Evolutionary conservation across 208 protist genomes (phyloP), one percentile per base, ranked within the genome.

Genomic region (Zelonia costaricensis): DNA sequence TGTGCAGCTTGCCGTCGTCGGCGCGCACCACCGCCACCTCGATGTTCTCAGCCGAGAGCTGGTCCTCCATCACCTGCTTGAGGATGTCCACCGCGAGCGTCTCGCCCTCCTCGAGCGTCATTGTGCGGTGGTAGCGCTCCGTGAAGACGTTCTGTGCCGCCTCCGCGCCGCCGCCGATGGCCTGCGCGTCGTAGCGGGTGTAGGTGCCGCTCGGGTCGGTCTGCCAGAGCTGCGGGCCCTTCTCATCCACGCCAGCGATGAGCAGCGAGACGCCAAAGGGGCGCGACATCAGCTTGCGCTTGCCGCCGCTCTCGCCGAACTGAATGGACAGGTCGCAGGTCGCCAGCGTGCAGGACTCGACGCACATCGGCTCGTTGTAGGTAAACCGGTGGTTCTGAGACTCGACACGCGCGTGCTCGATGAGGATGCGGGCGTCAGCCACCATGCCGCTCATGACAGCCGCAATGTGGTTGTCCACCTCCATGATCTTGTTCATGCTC

Each of bases 1-100:
- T 91, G 45, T 92, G 76, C 62, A 97, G 88, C 64, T 93, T 96
- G 7, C 83, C 80, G 5, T 78, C 82, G 48, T 82, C 80, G 12
- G 73, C 82, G 23, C 78, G 68, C 5, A 99, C 82, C 10, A 95
- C 76, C 4, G 96, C 97, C 15, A 99, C 80, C 74, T 99, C 98
- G 36, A 99, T 90, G 73, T 99, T 99, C 39, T 83, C 97, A 36
- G 88, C 84, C 36, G 87, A 98, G 18, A 99, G 64, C 67, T 98
- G 97, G 58, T 99, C 98, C 74, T 99, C 98, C 98, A 99, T 99
- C 7, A 99, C 98, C 73, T 99, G 95, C 78, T 99, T 99, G 31
- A 99, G 84, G 44, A 98, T 99, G 6, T 83, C 74, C 23, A 99
- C 72, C 13, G 97, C 95, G 6, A 99, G 78, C 38, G 82, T 89